These are phyloP conservation scores for Scedosporium aurantiacum DNA, from an alignment of 2,329 filamentous ascomycete genomes.

Conservation along the genomic window DNA sequence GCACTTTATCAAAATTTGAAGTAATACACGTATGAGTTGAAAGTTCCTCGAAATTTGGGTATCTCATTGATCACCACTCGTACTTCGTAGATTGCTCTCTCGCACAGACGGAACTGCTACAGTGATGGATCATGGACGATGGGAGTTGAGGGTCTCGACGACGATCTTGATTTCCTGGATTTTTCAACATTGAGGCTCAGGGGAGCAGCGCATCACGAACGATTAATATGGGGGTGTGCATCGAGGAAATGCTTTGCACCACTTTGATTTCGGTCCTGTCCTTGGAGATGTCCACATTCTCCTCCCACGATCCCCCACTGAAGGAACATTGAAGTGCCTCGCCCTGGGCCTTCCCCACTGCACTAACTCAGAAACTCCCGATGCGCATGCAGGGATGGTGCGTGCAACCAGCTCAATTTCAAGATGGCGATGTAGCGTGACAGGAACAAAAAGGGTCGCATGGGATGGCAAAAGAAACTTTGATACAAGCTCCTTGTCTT, in stretches of 20 bases:
- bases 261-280: no score
- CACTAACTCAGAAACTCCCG: background rate
- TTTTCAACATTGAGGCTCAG: background rate
- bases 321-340: no score
- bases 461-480: background rate
- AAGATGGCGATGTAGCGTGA: background rate
- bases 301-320: no score
- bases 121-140: background rate
- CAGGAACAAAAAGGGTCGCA: background rate
- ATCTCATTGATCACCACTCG: background rate
- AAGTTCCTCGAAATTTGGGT: background rate
- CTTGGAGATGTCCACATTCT: no score
- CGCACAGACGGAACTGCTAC: background rate
- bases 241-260: background rate
- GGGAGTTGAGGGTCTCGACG: background rate
- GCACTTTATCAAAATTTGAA: no score
- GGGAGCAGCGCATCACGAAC: background rate
- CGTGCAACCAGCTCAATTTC: background rate
- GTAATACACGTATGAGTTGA: no score
- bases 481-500: constrained; percentile 7
- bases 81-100: background rate
- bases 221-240: background rate
- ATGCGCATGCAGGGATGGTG: constrained; percentile 1
- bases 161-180: background rate
- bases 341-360: background rate